Evolutionary conservation across 371 early-diverging fungal species (phyloP).

Genomic region (Sporodiniella umbellata): DNA sequence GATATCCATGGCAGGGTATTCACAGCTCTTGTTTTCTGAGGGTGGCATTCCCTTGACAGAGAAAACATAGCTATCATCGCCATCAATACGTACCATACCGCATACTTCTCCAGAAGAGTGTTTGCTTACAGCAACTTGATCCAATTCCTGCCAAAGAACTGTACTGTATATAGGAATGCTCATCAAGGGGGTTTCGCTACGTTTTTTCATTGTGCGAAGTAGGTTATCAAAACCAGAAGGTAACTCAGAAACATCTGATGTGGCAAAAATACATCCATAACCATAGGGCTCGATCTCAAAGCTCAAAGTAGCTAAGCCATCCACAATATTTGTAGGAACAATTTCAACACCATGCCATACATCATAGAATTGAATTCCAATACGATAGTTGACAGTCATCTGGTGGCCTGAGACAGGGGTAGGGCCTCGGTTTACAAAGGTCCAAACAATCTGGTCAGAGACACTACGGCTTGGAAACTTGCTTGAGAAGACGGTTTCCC

Average conservation of each 20-base stretch:
- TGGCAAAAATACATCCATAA: constrained; percentile 33
- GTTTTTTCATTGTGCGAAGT: constrained; percentile 7
- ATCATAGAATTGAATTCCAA: constrained; percentile 29
- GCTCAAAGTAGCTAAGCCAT: constrained; percentile 31
- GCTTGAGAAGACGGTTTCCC: constrained; percentile 24
- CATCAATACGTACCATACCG: constrained; percentile 31
- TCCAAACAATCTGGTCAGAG: constrained; percentile 21
- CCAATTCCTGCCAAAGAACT: constrained; percentile 28
- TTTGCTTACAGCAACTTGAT: constrained; percentile 18
- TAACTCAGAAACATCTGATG: constrained; percentile 13
- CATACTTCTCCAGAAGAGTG: constrained; percentile 7
- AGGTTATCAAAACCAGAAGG: constrained; percentile 16
- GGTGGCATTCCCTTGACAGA: constrained; percentile 12
- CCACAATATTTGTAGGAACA: constrained; percentile 20
- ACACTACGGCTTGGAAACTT: constrained; percentile 13
- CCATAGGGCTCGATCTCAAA: constrained; percentile 31
- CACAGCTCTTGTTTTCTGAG: constrained; percentile 4
- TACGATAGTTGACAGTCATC: constrained; percentile 29
- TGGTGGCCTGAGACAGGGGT: constrained; percentile 24
- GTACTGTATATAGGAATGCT: constrained; percentile 14
- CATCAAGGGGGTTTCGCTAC: constrained; percentile 11
- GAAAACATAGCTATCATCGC: constrained; percentile 17
- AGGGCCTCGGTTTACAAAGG: constrained; percentile 26
- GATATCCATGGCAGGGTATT: constrained; percentile 21
- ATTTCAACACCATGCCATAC: constrained; percentile 27